These are phyloP conservation scores for Podospora australis DNA, from an alignment of 495 filamentous ascomycete genomes.

Conservation along the genomic window DNA sequence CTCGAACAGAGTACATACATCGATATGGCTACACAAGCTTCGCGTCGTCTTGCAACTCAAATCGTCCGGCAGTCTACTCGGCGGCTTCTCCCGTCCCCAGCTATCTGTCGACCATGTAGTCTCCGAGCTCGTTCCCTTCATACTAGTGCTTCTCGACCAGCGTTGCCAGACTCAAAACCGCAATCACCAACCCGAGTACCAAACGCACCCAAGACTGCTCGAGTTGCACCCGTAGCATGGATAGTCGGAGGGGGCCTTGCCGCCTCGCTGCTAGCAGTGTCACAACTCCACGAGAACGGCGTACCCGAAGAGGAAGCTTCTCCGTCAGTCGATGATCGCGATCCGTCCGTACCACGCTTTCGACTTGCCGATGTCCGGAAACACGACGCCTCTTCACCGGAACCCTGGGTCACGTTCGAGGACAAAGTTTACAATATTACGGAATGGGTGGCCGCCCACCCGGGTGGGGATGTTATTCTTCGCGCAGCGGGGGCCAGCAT, in stretches of 20 bases:
- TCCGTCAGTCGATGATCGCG: constrained; percentile 19
- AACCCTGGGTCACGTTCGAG: constrained; percentile 46
- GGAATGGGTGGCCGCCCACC: constrained; percentile 51
- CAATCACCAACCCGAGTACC: background rate
- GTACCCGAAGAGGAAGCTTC: background rate
- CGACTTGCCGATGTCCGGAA: constrained; percentile 42
- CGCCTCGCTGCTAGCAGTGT: constrained; percentile 16
- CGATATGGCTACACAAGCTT: constrained; percentile 12
- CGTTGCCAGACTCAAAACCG: background rate
- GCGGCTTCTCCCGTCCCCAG: background rate
- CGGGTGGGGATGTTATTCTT: constrained; percentile 55
- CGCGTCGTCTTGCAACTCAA: constrained; percentile 1
- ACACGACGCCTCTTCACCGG: constrained; percentile 39
- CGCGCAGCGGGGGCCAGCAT: constrained; percentile 50
- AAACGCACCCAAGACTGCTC: constrained; percentile 12
- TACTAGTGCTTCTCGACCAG: background rate
- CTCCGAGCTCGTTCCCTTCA: constrained; percentile 8
- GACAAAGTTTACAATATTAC: constrained; percentile 56
- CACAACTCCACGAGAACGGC: constrained; percentile 8
- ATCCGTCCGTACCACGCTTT: constrained; percentile 36
- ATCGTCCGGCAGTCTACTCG: constrained; percentile 3
- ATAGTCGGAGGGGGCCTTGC: constrained; percentile 21
- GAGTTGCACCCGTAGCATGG: constrained; percentile 15
- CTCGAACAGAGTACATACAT: no score
- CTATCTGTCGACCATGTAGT: background rate